These are phyloP conservation scores for Trypanosoma boissoni DNA, from an alignment of 208 protist species.

Conservation along the genomic window DNA sequence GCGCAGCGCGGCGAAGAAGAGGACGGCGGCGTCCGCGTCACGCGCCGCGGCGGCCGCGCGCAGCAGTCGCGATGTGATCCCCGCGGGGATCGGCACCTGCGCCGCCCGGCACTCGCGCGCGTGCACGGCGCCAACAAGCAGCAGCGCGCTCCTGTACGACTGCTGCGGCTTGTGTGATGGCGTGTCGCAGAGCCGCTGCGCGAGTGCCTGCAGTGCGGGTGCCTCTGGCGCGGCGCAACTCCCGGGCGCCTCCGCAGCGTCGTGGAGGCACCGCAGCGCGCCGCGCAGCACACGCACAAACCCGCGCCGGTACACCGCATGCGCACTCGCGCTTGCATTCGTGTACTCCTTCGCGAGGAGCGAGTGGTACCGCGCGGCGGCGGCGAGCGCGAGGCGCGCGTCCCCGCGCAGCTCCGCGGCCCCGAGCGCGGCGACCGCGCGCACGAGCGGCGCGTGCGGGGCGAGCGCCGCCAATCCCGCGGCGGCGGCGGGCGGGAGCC, in stretches of 20 bases:
- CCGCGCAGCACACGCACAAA: too few species aligned
- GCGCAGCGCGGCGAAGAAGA: constrained; percentile 54
- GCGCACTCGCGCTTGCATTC: not conserved
- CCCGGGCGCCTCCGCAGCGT: constrained; percentile 18
- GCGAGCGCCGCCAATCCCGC: not conserved
- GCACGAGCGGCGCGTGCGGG: constrained; percentile 12
- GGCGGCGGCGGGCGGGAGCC: constrained; percentile 11
- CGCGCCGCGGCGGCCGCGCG: constrained; percentile 12
- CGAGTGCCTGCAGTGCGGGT: too few species aligned
- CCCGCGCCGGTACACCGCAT: not conserved
- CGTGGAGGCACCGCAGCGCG: constrained; percentile 32
- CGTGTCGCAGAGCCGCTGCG: too few species aligned
- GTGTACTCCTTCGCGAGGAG: not conserved
- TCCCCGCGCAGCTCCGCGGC: not conserved
- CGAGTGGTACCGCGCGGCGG: not conserved
- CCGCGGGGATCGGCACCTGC: constrained; percentile 50
- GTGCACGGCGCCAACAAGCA: constrained; percentile 42
- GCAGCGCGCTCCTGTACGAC: too few species aligned
- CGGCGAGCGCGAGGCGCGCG: not conserved
- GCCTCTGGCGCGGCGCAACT: too few species aligned
- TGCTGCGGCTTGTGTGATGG: too few species aligned
- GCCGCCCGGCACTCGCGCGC: constrained; percentile 24
- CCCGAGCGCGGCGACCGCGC: constrained; percentile 8
- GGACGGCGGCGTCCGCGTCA: constrained; percentile 46
- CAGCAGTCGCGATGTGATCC: constrained; percentile 40